These are phyloP conservation scores for Pseudoperonospora humuli DNA, from an alignment of 352 stramenopile species.

Conservation along the genomic window DNA sequence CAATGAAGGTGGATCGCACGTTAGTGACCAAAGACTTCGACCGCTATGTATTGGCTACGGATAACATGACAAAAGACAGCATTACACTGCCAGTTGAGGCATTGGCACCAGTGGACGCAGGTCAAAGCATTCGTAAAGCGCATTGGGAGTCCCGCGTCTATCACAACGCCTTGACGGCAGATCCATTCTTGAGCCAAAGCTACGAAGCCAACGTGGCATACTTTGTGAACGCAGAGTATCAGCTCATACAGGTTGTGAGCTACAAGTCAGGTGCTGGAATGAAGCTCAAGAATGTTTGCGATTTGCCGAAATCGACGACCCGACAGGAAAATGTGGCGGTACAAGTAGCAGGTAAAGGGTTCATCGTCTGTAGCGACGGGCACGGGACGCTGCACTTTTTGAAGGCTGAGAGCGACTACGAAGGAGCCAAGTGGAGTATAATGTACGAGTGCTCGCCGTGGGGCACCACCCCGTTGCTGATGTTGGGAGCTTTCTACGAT, in stretches of 20 bases:
- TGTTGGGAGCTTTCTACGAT: slow-evolving; percentile 46
- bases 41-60: slow-evolving; percentile 50
- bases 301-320: slow-evolving; percentile 26
- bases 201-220: slow-evolving; percentile 40
- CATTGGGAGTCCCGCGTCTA: slow-evolving; percentile 68
- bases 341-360: slow-evolving; percentile 44
- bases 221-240: slow-evolving; percentile 52
- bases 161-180: slow-evolving; percentile 49
- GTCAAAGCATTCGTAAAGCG: slow-evolving; percentile 49
- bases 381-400: slow-evolving; percentile 47
- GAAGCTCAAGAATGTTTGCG: slow-evolving; percentile 30
- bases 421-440: slow-evolving; percentile 27
- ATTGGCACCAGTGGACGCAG: slow-evolving; percentile 38
- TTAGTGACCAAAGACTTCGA: slow-evolving; percentile 78
- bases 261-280: slow-evolving; percentile 9
- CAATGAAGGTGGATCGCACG: slow-evolving; percentile 54
- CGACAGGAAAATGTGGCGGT: slow-evolving; percentile 58
- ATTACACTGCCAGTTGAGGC: slow-evolving; percentile 20
- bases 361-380: slow-evolving; percentile 63
- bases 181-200: slow-evolving; percentile 46
- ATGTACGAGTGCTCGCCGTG: slow-evolving; percentile 52
- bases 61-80: slow-evolving; percentile 26
- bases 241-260: slow-evolving; percentile 51
- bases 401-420: slow-evolving; percentile 22
- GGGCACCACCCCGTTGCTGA: slow-evolving; percentile 24